phyloP scores from a whole-genome alignment of 345 rosid species.

The Alliaria petiolata region DNA sequence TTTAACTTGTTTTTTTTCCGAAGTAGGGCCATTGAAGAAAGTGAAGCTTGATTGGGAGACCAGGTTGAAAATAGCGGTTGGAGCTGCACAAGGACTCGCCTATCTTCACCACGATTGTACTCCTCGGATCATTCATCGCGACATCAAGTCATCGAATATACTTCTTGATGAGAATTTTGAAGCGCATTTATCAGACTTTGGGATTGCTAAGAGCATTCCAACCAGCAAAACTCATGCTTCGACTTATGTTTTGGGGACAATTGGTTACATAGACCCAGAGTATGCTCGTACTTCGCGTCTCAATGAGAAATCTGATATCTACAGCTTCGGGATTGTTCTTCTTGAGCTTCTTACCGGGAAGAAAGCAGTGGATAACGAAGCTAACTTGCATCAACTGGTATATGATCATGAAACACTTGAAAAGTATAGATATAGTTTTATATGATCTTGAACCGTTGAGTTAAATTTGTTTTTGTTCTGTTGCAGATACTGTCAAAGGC shows the following conservation, averaged over 20 bases:
- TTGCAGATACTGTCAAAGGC: constrained; percentile 71
- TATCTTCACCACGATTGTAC: constrained; percentile 97
- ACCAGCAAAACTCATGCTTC: constrained; percentile 71
- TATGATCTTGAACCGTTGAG: neutral
- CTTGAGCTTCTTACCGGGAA: constrained; percentile 94
- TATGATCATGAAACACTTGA: neutral
- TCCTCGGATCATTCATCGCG: constrained; percentile 88
- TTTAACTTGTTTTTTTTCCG: neutral
- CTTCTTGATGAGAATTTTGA: constrained; percentile 83
- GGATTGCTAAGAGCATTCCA: constrained; percentile 86
- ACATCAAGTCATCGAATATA: constrained; percentile 90
- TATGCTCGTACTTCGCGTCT: constrained; percentile 85
- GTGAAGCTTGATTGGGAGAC: constrained; percentile 97
- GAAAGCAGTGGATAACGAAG: constrained; percentile 89
- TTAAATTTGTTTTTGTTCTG: neutral
- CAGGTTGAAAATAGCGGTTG: constrained; percentile 78
- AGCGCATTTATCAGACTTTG: constrained; percentile 86
- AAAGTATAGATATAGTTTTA: neutral
- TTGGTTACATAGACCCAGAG: constrained; percentile 97
- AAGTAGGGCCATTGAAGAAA: constrained; percentile 64
- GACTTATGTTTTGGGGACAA: constrained; percentile 81
- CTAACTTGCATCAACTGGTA: constrained; percentile 94
- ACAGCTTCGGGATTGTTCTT: constrained; percentile 93
- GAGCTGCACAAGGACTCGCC: constrained; percentile 93
- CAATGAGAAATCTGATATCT: constrained; percentile 89